Evolutionary conservation across 78 protist species (phyloP).

Genomic region (Dictyostelium intermedium): DNA sequence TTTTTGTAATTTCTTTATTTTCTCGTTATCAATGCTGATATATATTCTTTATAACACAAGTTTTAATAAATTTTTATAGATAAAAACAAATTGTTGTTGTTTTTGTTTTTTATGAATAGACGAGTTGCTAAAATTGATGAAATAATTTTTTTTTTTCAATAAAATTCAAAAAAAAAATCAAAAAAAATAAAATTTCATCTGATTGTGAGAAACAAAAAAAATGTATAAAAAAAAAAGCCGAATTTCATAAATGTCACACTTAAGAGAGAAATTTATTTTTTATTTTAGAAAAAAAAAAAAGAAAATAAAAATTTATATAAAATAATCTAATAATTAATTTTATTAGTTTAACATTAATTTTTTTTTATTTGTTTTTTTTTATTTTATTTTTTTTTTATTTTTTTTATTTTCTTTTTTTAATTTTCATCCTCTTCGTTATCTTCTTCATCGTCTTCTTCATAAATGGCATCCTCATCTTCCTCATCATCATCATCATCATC

Average conservation of each 20-base stretch:
- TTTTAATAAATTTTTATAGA: too few species aligned
- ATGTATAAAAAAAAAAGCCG: neutral
- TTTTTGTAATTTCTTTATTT: too few species aligned
- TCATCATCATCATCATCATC: slow-evolving; percentile 28
- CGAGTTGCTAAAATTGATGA: neutral
- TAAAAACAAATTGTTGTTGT: too few species aligned
- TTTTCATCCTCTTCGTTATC: slow-evolving; percentile 52
- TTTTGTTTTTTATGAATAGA: neutral
- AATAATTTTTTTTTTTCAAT: too few species aligned
- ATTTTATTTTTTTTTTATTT: neutral
- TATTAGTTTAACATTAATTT: neutral
- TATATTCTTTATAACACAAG: neutral
- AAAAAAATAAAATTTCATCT: neutral
- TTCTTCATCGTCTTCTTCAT: slow-evolving; percentile 30
- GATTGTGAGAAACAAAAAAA: neutral
- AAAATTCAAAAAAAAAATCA: neutral
- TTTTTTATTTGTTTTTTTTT: neutral
- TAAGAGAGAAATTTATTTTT: neutral
- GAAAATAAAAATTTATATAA: too few species aligned
- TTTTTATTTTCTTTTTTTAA: neutral
- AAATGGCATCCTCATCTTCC: slow-evolving; percentile 49
- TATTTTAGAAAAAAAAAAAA: neutral
- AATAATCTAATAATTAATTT: neutral
- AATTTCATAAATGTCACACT: neutral
- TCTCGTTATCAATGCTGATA: neutral